Conservation (phyloP, 106 monocot genomes). For the Apostasia shenzhenica region DNA sequence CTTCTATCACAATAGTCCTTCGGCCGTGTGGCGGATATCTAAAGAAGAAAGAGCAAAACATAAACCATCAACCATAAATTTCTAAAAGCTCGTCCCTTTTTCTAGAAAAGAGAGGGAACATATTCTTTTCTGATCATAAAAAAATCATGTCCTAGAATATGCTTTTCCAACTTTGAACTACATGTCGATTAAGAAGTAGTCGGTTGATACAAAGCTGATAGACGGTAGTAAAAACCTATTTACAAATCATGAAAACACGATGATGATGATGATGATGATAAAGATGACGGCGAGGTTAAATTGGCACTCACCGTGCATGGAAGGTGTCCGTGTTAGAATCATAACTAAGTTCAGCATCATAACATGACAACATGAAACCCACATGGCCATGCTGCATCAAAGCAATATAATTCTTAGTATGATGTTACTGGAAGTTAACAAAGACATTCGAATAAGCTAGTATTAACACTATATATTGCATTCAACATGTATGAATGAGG, state of each 20-base stretch:
- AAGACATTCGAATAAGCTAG: too few species aligned
- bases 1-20: constrained; percentile 28
- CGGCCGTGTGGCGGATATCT: constrained; percentile 55
- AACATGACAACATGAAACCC: constrained; percentile 79
- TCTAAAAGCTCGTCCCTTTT: not conserved
- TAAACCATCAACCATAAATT: not conserved
- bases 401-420: too few species aligned
- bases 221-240: too few species aligned
- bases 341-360: constrained; percentile 76
- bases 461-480: too few species aligned
- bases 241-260: too few species aligned
- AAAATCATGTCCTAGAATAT: too few species aligned
- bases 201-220: too few species aligned
- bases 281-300: too few species aligned
- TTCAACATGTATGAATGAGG: too few species aligned
- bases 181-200: too few species aligned
- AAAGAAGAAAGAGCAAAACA: not conserved
- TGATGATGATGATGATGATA: not conserved
- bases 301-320: constrained; percentile 45
- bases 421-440: too few species aligned
- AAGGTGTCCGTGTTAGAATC: constrained; percentile 59
- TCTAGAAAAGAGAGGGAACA: not conserved
- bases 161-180: too few species aligned
- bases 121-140: not conserved
- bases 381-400: constrained; percentile 58